Evolutionary conservation across 78 protist species (phyloP), one percentile per base, ranked within the genome.

Genomic region (Chrysochromulina tobinii): DNA sequence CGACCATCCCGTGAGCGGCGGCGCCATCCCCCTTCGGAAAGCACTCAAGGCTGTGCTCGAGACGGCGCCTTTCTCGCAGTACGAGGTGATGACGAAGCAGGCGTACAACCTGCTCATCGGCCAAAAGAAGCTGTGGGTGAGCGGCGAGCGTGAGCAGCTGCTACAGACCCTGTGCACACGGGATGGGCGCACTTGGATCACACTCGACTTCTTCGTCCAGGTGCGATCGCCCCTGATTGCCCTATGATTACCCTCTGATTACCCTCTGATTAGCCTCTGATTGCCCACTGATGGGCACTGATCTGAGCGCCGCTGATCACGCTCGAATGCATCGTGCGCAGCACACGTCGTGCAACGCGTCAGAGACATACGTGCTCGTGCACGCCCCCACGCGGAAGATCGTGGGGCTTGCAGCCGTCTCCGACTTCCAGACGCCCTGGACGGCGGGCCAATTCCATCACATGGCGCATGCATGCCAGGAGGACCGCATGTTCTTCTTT

Each of bases 341-440:
- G n/a, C 73, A 67, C 73, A 67, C 73, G 73, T 67, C 73, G 27
- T 5, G 21, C 21, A 14, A 21, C 51, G 51, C 79, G 4, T 27
- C 23, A 14, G 79, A 69, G 79, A 12, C 27, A 51, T 69, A 27
- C 79, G 50, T n/a, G 27, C 14, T 69, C 23, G 79, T 69, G 79
- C 79, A 69, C 79, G 3, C 14, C 23, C 79, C 79, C 17, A 11
- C 79, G 54, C 4, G 21, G 79, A 27, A 51, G 23, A 69, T 69
- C 79, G 79, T 12, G 23, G 79, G 51, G 54, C 79, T 69, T 14
- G 27, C 51, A 14, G 27, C 79, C 23, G 79, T 69, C 79, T 27
- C 79, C 79, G 79, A 69, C 79, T 69, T 69, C 50, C 79, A 69
- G 79, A 3, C 79, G 79, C 79, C 79, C 51, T 69, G 79, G 79